Evolutionary conservation across 192 early-diverging fungal species (phyloP), one percentile per base, ranked within the genome.

Genomic region (Lobulomyces angularis): DNA sequence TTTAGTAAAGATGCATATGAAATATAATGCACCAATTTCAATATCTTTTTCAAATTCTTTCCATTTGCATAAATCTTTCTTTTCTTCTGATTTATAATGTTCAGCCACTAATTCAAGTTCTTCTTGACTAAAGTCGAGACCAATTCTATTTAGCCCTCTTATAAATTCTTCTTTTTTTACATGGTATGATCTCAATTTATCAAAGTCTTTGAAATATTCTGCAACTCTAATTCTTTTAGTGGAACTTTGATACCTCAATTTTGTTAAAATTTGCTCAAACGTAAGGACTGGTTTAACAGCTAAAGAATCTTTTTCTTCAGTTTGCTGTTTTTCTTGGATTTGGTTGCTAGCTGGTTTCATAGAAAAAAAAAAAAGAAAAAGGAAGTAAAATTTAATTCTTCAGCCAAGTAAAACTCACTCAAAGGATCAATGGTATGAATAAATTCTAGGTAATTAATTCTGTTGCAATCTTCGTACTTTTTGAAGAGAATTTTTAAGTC

Each of bases 171-270:
- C 48, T 16, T 48, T 25, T 1, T 61, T 51, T 25, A 75, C 69
- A 8, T 51, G 51, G 45, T 69, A 70, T 17, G 50, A 46, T 11
- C 69, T 30, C n/a, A 69, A 55, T 31, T 65, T 67, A 48, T 75
- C 72, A 48, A 67, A 65, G 53, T 75, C 67, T 8, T 48, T 44
- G 53, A 75, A 73, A 43, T 65, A 72, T 41, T 75, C 68, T 14
- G 55, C 41, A 8, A 75, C 60, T 12, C 65, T 53, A 39, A 69
- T 57, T n/a, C 72, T 58, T 18, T 67, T 48, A 3, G 51, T 50
- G 3, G 33, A 41, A 8, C 57, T 53, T 35, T 67, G 52, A 33
- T 45, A 33, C 8, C 54, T 37, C 22, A 73, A 26, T 5, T 21
- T 39, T n/a, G n/a, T n/a, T n/a, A n/a, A n/a, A n/a, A n/a, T n/a